Percentiles rank a stretch among this genome's conserved stretches.
Evolutionary conservation across 768 basidiomycete genomes (phyloP).

Genomic region (Boletus pseudo-olivaceus): DNA sequence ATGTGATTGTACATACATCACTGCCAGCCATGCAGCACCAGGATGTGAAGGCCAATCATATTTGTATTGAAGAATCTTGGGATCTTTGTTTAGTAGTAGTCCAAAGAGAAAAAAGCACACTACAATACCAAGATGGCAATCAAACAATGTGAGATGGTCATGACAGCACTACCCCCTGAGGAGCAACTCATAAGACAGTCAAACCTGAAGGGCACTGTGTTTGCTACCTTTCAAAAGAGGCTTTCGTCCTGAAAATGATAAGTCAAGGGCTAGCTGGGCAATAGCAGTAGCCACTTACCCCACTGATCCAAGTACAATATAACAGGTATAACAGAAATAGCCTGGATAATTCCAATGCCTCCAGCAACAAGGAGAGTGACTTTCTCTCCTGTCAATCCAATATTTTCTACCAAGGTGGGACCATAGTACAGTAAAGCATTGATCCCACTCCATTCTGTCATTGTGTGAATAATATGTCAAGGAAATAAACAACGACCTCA

Average conservation of each 20-base stretch:
- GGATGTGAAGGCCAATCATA: conserved; percentile 57
- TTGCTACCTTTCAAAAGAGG: conserved; percentile 55
- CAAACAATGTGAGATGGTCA: conserved; percentile 60
- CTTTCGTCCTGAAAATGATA: conserved; percentile 48
- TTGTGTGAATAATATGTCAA: background rate
- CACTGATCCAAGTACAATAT: conserved; percentile 66
- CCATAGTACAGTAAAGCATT: conserved; percentile 84
- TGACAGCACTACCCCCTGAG: conserved; percentile 55
- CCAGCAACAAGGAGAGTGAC: conserved; percentile 68
- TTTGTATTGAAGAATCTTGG: conserved; percentile 47
- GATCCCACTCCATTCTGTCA: conserved; percentile 80
- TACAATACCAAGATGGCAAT: conserved; percentile 59
- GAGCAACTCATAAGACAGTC: background rate
- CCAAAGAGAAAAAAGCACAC: background rate
- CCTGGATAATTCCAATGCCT: conserved; percentile 76
- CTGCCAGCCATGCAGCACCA: conserved; percentile 64
- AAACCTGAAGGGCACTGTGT: background rate
- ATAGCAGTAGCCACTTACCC: conserved; percentile 36
- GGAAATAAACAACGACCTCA: conserved; percentile 20
- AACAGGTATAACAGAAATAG: conserved; percentile 70
- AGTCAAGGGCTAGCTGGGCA: background rate
- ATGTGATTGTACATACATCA: conserved; percentile 43
- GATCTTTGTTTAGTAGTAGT: background rate
- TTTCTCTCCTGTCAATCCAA: conserved; percentile 60
- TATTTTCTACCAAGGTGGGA: conserved; percentile 60